These are phyloP conservation scores for Candida vartiovaarae DNA, from an alignment of 805 yeast species.

Conservation along the genomic window DNA sequence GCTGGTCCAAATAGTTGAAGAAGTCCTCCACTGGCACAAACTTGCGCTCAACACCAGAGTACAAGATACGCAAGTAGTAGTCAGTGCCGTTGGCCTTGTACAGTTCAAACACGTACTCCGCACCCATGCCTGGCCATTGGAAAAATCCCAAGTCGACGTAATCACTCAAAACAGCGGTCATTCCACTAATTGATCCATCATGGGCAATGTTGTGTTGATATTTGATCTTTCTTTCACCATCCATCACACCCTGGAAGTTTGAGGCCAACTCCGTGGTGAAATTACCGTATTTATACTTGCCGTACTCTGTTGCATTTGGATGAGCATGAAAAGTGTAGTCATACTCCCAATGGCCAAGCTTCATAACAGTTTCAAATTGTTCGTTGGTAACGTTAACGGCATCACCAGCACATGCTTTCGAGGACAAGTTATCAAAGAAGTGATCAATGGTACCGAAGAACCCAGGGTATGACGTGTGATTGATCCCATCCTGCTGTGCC, in stretches of 20 bases:
- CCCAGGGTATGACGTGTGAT: constrained; percentile 13
- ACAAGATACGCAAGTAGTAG: constrained; percentile 29
- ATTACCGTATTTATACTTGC: constrained; percentile 29
- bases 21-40: constrained; percentile 16
- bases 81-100: constrained; percentile 24
- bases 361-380: constrained; percentile 33
- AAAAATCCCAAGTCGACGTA: constrained; percentile 21
- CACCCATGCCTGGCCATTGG: constrained; percentile 45
- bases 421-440: constrained; percentile 34
- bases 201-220: constrained; percentile 38
- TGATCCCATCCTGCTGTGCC: constrained; percentile 20
- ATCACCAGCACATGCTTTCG: constrained; percentile 33
- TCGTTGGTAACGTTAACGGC: constrained; percentile 25
- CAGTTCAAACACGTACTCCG: constrained; percentile 34
- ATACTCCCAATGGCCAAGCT: constrained; percentile 38
- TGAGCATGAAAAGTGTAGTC: constrained; percentile 31
- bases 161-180: constrained; percentile 30
- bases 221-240: constrained; percentile 23
- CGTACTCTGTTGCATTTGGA: constrained; percentile 29
- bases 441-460: constrained; percentile 32
- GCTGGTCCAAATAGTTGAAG: constrained; percentile 14
- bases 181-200: constrained; percentile 31
- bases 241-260: constrained; percentile 23
- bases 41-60: constrained; percentile 25
- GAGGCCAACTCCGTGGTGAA: constrained; percentile 30